Evolutionary conservation across 306 rosid species (phyloP).

Genomic region (Trifolium subterraneum): DNA sequence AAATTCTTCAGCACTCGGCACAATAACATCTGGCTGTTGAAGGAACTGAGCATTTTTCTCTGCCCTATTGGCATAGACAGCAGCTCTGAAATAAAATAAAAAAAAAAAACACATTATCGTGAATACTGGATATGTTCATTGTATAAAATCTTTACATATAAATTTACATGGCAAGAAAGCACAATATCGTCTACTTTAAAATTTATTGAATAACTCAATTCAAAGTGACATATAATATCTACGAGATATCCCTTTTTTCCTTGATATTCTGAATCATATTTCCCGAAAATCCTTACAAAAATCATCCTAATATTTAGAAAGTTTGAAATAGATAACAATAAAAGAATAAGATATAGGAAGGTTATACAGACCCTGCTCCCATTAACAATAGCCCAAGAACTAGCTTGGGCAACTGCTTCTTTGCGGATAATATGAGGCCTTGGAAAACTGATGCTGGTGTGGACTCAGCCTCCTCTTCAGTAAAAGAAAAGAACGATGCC

Average conservation of each 20-base stretch:
- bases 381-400: conserved; percentile 73
- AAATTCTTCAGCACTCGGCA: conserved; percentile 80
- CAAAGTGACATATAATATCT: conserved; percentile 3
- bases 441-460: conserved; percentile 80
- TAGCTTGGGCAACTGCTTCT: conserved; percentile 81
- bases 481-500: conserved; percentile 91
- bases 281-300: conserved; percentile 12
- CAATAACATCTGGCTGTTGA: conserved; percentile 70
- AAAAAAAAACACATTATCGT: conserved; percentile 42
- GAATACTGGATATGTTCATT: conserved; percentile 32
- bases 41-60: conserved; percentile 72
- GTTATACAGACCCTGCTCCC: conserved; percentile 87
- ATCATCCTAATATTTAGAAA: conserved; percentile 34
- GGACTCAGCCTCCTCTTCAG: conserved; percentile 79
- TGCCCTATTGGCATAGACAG: conserved; percentile 71
- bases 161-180: conserved; percentile 26
- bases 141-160: conserved; percentile 19
- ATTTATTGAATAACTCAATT: conserved; percentile 27
- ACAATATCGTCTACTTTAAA: conserved; percentile 26
- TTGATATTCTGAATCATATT: conserved; percentile 32
- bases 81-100: conserved; percentile 58
- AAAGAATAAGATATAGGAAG: conserved; percentile 42
- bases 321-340: conserved; percentile 33
- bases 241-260: background rate
- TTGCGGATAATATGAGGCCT: conserved; percentile 58